phyloP scores from a whole-genome alignment of 805 yeast species.

The Peterozyma toletana region DNA sequence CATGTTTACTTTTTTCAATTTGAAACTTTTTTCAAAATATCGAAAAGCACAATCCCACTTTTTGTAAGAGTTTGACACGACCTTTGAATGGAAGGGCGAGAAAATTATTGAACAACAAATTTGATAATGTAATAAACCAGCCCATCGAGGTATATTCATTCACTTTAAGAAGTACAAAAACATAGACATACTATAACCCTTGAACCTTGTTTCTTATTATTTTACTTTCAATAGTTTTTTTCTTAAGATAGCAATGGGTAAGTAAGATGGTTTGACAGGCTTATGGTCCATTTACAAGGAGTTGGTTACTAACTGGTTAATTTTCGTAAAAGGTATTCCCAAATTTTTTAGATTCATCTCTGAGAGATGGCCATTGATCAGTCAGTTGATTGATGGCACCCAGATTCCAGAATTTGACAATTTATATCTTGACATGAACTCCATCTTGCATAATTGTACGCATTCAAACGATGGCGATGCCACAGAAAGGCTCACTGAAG shows the following conservation, averaged over 20 bases:
- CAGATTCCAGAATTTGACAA: constrained; percentile 93
- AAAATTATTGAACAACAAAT: no score
- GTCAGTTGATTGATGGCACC: constrained; percentile 73
- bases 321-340: constrained; percentile 71
- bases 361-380: constrained; percentile 97
- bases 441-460: constrained; percentile 90
- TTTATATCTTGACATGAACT: constrained; percentile 94
- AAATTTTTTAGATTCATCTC: constrained; percentile 95
- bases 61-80: no score
- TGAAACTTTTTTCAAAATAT: neutral
- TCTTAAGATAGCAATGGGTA: neutral
- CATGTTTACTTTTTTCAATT: neutral
- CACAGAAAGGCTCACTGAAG: constrained; percentile 67
- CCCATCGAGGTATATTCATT: no score
- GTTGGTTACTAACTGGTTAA: neutral
- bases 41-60: no score
- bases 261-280: neutral
- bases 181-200: no score
- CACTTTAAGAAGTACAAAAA: no score
- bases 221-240: neutral
- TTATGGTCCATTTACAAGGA: neutral
- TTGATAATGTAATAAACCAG: no score
- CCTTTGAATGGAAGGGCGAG: no score
- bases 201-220: no score
- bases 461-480: constrained; percentile 63